Base-by-base conservation (phyloP, 2,329 filamentous ascomycete genomes). In the Talaromyces sp. region DNA sequence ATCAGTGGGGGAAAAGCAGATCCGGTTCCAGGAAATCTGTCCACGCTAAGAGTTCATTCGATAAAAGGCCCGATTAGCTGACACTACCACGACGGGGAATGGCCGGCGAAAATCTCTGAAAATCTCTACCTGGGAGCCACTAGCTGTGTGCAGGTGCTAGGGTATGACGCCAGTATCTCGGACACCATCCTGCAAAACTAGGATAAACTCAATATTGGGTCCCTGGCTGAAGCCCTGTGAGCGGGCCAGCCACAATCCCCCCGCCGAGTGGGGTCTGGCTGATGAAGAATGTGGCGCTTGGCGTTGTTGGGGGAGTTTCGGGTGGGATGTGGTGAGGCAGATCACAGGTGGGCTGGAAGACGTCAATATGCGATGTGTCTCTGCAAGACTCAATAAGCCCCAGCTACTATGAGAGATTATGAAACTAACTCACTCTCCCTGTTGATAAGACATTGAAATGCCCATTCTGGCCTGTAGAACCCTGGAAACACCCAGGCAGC, bases 1-100 rank as follows among this genome's bases (percentile, higher is more conserved):
- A 56, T 56, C 54, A 44, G 39, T 43, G 47, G 47, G 47, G 46
- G 46, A 49, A 24, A 49, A 42, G 46, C 46, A 49, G 46, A 49
- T 49, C 46, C 37, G 11, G 37, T 49, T 33, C 46, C 37, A 49
- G 29, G n/a, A 14, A 17, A 29, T 13, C 17, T 20, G 17, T 20
- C 10, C 17, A 39, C 36, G 36, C 36, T 39, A 39, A 39, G 20
- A n/a, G 5, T 11, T 27, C 24, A 27, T 27, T 27, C 24, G 24
- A 27, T 4, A 9, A 27, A 9, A 27, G n/a, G 9, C 24, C 5
- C 4, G 24, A 27, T 27, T 27, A 27, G 24, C 24, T 27, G 24
- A 9, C 24, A 4, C 9, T 27, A 9, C 4, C 24, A 35, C 11
- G n/a, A 2, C 9, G n/a, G 6, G 10, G n/a, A 16, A n/a, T 17